Base-by-base conservation (phyloP, 345 rosid genomes). In the Psidium guajava region DNA sequence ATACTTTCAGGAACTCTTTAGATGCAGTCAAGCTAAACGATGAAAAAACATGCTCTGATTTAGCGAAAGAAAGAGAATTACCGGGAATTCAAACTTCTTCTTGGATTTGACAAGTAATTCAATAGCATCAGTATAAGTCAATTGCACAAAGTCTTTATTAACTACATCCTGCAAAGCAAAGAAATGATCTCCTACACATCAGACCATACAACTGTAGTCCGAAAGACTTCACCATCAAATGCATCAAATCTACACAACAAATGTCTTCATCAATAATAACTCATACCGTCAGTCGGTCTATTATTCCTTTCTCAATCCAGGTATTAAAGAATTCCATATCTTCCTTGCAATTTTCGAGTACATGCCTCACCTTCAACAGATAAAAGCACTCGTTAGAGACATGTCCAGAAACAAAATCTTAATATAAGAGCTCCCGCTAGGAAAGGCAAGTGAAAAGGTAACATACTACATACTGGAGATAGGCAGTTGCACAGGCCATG, bases 391-490 rank as follows among this genome's bases (percentile, higher is more conserved):
- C 14, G 3, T n/a, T 58, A 28, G 24, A 47, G 28, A 13, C 28
- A 59, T 44, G 53, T 20, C 12, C 44, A 36, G 40, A n/a, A 83
- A 40, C 14, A 49, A 25, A 57, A 44, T 57, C 13, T 82, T 82
- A 18, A n/a, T 27, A 64, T 14, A n/a, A 50, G 36, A 84, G 53
- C 49, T 58, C 81, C 28, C n/a, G 21, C 81, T 64, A 59, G 16
- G 36, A 59, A 84, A 32, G 52, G 73, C 80, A 47, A 36, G 73
- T 27, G 32, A 28, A 61, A 84, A 24, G 73, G 94, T n/a, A 93
- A 96, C 99, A 89, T 97, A 97, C 99, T 92, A 94, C 99, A 84
- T 97, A 96, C 98, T 97, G 99, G 98, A 97, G 99, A 95, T 96
- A 97, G 91, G 99, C 98, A 69, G 98, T 89, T 86, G 99, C 98